A percentile compares a stretch with the other conserved stretches of the same genome.
These are phyloP conservation scores for Magnusiomyces tetraspermus DNA, from an alignment of 1,139 yeast species.

Conservation along the genomic window DNA sequence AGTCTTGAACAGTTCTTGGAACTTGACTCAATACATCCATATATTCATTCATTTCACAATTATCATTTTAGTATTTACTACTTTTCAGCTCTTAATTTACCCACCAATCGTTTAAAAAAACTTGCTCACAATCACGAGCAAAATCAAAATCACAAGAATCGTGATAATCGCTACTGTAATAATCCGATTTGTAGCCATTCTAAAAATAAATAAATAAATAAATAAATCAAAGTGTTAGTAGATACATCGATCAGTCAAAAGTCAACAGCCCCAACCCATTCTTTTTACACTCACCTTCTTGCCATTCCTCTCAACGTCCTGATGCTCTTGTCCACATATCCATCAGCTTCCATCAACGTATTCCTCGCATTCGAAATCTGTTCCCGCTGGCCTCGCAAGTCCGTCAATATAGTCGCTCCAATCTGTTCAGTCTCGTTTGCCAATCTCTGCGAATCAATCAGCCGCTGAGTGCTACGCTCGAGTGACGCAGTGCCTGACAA, in stretches of 20 bases:
- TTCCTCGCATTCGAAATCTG: conserved; percentile 78
- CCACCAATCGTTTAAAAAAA: conserved; percentile 42
- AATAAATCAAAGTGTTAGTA: neutral
- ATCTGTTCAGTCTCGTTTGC: conserved; percentile 89
- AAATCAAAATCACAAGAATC: conserved; percentile 69
- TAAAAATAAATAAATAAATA: conserved; percentile 15
- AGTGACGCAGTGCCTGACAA: conserved; percentile 70
- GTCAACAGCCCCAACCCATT: neutral
- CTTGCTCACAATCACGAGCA: conserved; percentile 79
- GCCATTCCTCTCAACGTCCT: conserved; percentile 88
- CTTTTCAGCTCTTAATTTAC: neutral
- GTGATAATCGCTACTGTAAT: conserved; percentile 94
- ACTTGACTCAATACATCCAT: too few species aligned
- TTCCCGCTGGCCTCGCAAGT: conserved; percentile 86
- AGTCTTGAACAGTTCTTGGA: too few species aligned
- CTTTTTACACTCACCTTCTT: conserved; percentile 34
- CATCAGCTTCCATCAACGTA: conserved; percentile 81
- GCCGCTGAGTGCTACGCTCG: conserved; percentile 73
- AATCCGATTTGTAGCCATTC: conserved; percentile 90
- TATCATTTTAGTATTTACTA: too few species aligned
- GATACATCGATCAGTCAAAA: neutral
- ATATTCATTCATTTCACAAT: neutral
- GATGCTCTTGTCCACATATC: conserved; percentile 82
- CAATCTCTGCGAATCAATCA: conserved; percentile 78
- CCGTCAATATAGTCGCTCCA: conserved; percentile 85